phyloP scores from a whole-genome alignment of 75 land plant species.

The Selaginella tamariscina region DNA sequence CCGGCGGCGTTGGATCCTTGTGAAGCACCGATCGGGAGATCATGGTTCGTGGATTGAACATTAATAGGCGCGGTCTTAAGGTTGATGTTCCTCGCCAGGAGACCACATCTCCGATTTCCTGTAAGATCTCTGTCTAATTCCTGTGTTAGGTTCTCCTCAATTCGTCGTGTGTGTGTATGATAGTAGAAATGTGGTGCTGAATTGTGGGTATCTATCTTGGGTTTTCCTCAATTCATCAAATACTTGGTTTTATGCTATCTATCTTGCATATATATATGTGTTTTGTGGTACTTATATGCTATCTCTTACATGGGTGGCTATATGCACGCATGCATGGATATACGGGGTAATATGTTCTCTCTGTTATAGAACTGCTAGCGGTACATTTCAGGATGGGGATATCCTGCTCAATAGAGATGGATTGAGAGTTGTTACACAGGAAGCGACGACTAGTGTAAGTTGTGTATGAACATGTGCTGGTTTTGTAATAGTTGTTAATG shows the following conservation, averaged over 20 bases:
- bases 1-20: too few species aligned
- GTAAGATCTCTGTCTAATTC: conserved; percentile 26
- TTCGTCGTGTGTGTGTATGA: background rate
- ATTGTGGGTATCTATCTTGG: conserved; percentile 15
- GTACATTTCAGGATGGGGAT: conserved; percentile 82
- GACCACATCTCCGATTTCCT: conserved; percentile 42
- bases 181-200: conserved; percentile 10
- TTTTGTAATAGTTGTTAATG: background rate
- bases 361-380: conserved; percentile 54
- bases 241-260: background rate
- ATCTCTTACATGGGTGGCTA: too few species aligned
- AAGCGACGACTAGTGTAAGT: conserved; percentile 27
- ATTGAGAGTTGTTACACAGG: conserved; percentile 56
- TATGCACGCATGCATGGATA: background rate
- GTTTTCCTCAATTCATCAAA: background rate
- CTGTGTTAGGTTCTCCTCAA: background rate
- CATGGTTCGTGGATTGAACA: background rate
- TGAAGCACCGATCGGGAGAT: too few species aligned
- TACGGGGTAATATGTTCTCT: background rate
- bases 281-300: background rate
- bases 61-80: conserved; percentile 21
- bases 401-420: conserved; percentile 69
- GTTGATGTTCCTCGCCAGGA: conserved; percentile 55
- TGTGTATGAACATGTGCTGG: background rate
- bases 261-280: background rate